Conservation (phyloP, 1,284 basidiomycete genomes). For the Vanrija sp. region DNA sequence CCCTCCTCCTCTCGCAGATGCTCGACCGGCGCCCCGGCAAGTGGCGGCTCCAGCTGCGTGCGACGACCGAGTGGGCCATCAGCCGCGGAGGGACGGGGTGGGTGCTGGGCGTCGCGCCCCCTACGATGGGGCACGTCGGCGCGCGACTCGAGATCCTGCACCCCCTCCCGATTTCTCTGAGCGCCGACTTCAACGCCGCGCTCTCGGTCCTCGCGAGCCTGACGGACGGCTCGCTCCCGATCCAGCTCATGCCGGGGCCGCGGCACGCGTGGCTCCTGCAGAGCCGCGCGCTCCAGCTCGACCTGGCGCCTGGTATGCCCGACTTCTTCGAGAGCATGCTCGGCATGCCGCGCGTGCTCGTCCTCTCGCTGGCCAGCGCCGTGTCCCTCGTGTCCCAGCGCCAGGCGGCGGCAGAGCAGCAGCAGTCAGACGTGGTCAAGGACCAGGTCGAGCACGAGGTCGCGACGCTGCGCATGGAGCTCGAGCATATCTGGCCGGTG, state of each 20-base stretch:
- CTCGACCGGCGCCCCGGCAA: not conserved
- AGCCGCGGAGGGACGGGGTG: slow-evolving; percentile 4
- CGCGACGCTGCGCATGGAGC: not conserved
- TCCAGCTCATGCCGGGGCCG: too few relatives aligned
- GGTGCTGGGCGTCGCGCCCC: slow-evolving; percentile 3
- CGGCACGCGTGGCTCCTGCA: slow-evolving; percentile 2
- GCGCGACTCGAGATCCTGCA: not conserved
- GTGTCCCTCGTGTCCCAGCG: slow-evolving; percentile 1
- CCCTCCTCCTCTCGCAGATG: not conserved
- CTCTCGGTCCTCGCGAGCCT: not conserved
- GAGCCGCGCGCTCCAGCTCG: slow-evolving; percentile 7
- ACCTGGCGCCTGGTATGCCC: not conserved
- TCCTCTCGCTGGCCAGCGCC: not conserved
- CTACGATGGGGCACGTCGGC: not conserved
- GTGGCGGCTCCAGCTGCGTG: slow-evolving; percentile 3
- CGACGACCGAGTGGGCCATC: slow-evolving; percentile 2
- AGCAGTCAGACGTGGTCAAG: not conserved
- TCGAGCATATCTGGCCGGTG: slow-evolving; percentile 4
- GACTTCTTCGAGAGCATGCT: slow-evolving; percentile 7
- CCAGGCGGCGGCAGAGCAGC: not conserved
- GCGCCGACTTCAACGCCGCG: slow-evolving; percentile 5
- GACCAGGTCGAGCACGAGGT: slow-evolving; percentile 7
- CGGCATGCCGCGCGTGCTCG: not conserved
- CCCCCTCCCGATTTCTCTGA: slow-evolving; percentile 2
- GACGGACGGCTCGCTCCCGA: slow-evolving; percentile 1